Evolutionary conservation across 192 early-diverging fungal genomes (phyloP).

Genomic region (Mortierella hygrophila): DNA sequence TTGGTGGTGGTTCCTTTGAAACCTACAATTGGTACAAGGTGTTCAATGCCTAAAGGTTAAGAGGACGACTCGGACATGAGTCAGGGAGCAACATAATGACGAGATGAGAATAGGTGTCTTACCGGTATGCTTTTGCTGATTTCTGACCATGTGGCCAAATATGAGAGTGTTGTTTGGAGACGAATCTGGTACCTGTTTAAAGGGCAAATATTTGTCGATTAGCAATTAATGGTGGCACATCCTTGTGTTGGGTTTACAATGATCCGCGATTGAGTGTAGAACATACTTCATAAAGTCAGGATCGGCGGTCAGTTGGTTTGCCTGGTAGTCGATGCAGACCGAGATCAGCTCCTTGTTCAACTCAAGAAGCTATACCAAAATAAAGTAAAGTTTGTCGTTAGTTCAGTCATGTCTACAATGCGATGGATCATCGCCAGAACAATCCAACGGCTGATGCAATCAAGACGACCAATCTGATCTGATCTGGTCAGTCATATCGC

Average conservation of each 20-base stretch:
- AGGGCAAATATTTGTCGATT: not conserved
- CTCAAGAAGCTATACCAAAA: slow-evolving; percentile 27
- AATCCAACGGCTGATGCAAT: not conserved
- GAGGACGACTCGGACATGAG: not conserved
- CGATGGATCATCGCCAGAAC: not conserved
- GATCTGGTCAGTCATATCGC: not conserved
- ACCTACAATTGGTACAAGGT: slow-evolving; percentile 13
- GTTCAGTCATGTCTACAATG: not conserved
- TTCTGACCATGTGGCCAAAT: slow-evolving; percentile 52
- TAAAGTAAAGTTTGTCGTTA: not conserved
- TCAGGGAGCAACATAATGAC: too few species aligned
- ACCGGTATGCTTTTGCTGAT: slow-evolving; percentile 45
- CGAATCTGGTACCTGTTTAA: slow-evolving; percentile 37
- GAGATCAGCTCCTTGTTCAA: slow-evolving; percentile 48
- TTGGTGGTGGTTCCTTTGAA: slow-evolving; percentile 43
- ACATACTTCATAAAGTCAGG: slow-evolving; percentile 39
- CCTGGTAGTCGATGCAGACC: slow-evolving; percentile 54
- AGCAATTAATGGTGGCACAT: not conserved
- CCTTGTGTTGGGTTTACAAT: not conserved
- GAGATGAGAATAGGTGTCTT: not conserved
- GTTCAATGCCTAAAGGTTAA: not conserved
- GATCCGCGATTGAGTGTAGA: not conserved
- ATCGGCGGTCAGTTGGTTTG: slow-evolving; percentile 17
- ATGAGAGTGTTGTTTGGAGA: slow-evolving; percentile 41
- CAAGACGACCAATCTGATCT: not conserved